Base-by-base conservation (phyloP, 179 eudicot species). In the Carnegiea gigantea region DNA sequence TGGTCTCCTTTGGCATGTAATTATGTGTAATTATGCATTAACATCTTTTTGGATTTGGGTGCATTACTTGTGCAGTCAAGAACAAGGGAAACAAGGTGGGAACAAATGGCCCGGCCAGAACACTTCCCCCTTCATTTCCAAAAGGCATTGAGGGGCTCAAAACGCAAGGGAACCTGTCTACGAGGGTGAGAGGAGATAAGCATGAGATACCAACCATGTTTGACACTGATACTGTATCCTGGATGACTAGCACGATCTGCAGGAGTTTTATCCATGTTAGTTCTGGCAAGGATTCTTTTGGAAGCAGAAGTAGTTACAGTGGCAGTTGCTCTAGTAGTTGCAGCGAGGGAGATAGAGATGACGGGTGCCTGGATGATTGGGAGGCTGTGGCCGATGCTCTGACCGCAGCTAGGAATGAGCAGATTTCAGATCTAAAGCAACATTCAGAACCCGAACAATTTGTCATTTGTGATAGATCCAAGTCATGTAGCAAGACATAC, bases 371-470 rank as follows among this genome's bases (percentile, higher is more conserved):
- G 65, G 95, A 93, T 83, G 93, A 92, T 81, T 95, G 99, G 99
- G 99, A 95, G 79, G 92, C 93, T 15, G 70, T 93, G 64, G 97
- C 98, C 48, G 97, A 95, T 91, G 96, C 92, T 59, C 83, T 95
- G 80, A 23, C 76, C 5, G 87, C 89, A 38, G 82, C 72, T 11
- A 79, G 20, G 77, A 44, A 43, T 77, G 21, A 26, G 38, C 82
- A 30, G 14, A 49, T 17, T 67, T 65, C 81, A 51, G 82, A 28
- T 18, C 14, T 44, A 11, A 79, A 79, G 24, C 70, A 68, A 33
- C 30, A 15, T 77, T 78, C 65, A 53, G 54, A 77, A 84, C n/a
- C 78, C 30, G 57, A 70, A 49, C 49, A 82, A 26, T 59, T 43
- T 62, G 26, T 70, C 17, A 33, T 51, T 36, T 60, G 33, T 3